Evolutionary conservation across 164 flowering plant genomes (phyloP).

Genomic region (Santalum album): DNA sequence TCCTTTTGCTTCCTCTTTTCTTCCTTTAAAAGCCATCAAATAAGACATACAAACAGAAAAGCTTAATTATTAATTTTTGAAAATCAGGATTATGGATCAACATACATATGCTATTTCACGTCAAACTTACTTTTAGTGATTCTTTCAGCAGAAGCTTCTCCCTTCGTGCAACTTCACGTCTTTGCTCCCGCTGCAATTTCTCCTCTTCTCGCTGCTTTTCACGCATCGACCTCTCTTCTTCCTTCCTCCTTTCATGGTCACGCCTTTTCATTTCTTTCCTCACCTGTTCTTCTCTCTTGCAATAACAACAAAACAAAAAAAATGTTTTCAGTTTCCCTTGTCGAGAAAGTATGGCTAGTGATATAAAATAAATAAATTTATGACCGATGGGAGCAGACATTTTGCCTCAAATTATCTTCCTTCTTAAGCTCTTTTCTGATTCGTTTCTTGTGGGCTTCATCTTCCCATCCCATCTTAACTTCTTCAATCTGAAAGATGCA

Average conservation of each 20-base stretch:
- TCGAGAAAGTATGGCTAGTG: not conserved
- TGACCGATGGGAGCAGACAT: not conserved
- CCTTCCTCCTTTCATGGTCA: conserved; percentile 4
- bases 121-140: not conserved
- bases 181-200: not conserved
- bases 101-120: not conserved
- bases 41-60: not conserved
- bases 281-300: conserved; percentile 5
- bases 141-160: conserved; percentile 1
- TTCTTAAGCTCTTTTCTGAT: not conserved
- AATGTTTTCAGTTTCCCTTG: not conserved
- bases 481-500: conserved; percentile 1
- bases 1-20: conserved; percentile 3
- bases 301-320: not conserved
- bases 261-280: not conserved
- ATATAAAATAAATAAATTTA: not conserved
- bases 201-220: conserved; percentile 4
- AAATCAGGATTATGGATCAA: no score
- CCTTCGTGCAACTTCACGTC: conserved; percentile 1
- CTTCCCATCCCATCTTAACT: not conserved
- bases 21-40: not conserved
- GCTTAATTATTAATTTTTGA: no score
- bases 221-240: conserved; percentile 3
- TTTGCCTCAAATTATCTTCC: conserved; percentile 5
- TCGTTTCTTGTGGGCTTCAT: not conserved